Evolutionary conservation across 768 basidiomycete genomes (phyloP).

Genomic region (Xerocomellus dryophilus): DNA sequence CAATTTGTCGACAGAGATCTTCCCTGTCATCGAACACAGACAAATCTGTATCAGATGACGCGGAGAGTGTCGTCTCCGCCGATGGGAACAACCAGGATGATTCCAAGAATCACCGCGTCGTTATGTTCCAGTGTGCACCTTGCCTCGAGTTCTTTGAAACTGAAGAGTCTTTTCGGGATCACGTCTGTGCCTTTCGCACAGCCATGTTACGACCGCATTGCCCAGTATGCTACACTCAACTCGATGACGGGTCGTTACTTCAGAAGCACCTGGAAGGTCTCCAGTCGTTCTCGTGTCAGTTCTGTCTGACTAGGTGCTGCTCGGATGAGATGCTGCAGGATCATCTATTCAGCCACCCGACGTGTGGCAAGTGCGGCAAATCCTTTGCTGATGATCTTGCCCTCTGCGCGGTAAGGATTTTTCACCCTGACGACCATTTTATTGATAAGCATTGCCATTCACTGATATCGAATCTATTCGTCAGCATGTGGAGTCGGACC

Average conservation of each 20-base stretch:
- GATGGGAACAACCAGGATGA: background rate
- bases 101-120: background rate
- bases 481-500: constrained; percentile 24
- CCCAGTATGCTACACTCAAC: constrained; percentile 20
- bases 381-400: constrained; percentile 19
- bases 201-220: constrained; percentile 19
- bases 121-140: constrained; percentile 9
- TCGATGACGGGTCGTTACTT: constrained; percentile 18
- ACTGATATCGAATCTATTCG: background rate
- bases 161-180: constrained; percentile 4
- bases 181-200: constrained; percentile 14
- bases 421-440: background rate
- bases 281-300: constrained; percentile 16
- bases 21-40: background rate
- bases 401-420: constrained; percentile 21
- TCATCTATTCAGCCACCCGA: constrained; percentile 23
- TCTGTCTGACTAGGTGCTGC: constrained; percentile 21
- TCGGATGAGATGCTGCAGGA: constrained; percentile 27
- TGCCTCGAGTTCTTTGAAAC: constrained; percentile 19
- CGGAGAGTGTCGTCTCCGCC: background rate
- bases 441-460: background rate
- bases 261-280: constrained; percentile 18
- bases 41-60: background rate
- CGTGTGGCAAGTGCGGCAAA: constrained; percentile 22
- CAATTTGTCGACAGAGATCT: constrained; percentile 5